Base-by-base conservation (phyloP, 352 stramenopile genomes). In the Phytophthora fragariae region DNA sequence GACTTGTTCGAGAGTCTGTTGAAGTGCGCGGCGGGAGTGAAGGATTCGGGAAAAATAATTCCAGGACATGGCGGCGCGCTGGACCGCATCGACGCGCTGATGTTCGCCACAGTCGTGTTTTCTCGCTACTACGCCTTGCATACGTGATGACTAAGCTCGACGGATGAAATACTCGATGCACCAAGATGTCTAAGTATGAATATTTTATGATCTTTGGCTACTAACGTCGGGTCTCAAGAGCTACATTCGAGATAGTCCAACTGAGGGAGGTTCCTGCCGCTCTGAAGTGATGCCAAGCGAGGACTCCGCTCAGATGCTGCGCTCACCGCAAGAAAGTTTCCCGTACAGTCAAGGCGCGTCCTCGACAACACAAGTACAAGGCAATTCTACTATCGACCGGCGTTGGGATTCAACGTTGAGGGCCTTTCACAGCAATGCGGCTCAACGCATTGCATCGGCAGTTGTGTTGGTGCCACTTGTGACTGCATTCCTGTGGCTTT, bases 1-100 rank as follows among this genome's bases (percentile, higher is more conserved):
- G 95, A 99, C 72, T 78, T 99, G 29, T 98, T 97, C 15, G 95
- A 97, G 49, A 97, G 88, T 31, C 95, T 99, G 76, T 76, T 99
- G 33, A 99, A 99, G 79, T 84, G 95, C 24, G 94, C 98, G 65
- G 94, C 94, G 0, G 90, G 88, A 6, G 79, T 99, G 47, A 99
- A 99, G 73, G 94, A 99, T 74, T 98, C 96, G 62, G 95, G 97
- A 6, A 88, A 91, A 68, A 75, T 99, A 19, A 97, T 99, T 62
- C 97, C 97, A 5, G 97, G 97, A 73, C 95, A 99, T 71, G 97
- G 97, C 33, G 97, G 97, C 3, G 88, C 98, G 17, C 81, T 99
- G 56, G 97, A 99, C 73, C 89, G 95, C n/a, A 90, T 98, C 24
- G 96, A 99, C 72, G 97, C 92, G 49, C 97, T 98, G 64, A 95